A percentile compares a stretch with the other conserved stretches of the same genome.
These are phyloP conservation scores for Sarocladiaceae sp. DNA, from an alignment of 2,329 filamentous ascomycete genomes.

Conservation along the genomic window DNA sequence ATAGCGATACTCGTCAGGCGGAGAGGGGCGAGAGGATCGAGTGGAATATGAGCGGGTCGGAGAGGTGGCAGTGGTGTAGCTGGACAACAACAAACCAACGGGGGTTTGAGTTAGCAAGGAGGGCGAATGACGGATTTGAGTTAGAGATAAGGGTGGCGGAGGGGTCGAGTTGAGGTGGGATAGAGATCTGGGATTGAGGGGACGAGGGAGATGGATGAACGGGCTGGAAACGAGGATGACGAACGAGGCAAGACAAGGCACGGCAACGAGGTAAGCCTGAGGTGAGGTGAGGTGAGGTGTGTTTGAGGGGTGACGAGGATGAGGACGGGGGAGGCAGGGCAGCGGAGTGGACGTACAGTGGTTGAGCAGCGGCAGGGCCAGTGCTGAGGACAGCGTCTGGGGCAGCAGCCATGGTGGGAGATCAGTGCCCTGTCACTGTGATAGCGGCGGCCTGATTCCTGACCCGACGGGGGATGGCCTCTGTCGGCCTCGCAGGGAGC, in stretches of 20 bases:
- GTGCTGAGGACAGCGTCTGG: neutral
- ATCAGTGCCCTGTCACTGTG: neutral
- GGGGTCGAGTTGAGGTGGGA: neutral
- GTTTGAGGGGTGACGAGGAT: neutral
- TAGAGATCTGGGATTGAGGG: neutral
- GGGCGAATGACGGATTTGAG: no score
- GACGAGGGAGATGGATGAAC: neutral
- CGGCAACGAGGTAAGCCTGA: neutral
- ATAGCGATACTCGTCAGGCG: conserved; percentile 10
- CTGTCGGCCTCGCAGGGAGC: no score
- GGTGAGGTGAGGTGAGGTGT: no score
- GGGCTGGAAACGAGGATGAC: neutral
- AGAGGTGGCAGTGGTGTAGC: conserved; percentile 14
- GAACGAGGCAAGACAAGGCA: neutral
- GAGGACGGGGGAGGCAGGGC: neutral
- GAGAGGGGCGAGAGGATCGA: conserved; percentile 24
- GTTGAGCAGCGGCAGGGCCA: neutral
- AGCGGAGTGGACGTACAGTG: neutral
- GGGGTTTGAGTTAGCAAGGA: conserved; percentile 3
- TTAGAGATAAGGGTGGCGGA: conserved; percentile 13
- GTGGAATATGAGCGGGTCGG: conserved; percentile 29
- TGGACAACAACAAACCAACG: conserved; percentile 9
- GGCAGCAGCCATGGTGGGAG: conserved; percentile 2
- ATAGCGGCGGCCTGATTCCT: no score
- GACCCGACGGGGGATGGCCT: no score